These are phyloP conservation scores for Hylodesmum podocarpum DNA, from an alignment of 306 rosid genomes.

Conservation along the genomic window DNA sequence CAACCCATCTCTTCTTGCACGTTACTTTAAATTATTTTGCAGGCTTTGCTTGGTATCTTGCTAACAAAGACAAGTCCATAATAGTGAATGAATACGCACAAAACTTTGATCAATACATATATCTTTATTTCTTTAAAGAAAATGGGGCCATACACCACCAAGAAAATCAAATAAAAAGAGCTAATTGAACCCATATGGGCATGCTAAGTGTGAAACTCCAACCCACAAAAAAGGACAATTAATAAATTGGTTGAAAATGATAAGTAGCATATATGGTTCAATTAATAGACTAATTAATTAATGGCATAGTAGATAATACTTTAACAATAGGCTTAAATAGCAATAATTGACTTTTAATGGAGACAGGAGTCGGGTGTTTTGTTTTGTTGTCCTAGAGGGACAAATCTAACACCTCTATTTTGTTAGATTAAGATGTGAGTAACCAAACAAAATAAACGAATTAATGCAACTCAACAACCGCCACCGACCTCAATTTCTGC, in stretches of 20 bases:
- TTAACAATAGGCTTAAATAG: neutral
- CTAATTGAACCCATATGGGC: conserved; percentile 1
- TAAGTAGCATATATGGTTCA: neutral
- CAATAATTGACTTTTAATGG: conserved; percentile 28
- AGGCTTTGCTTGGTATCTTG: conserved; percentile 32
- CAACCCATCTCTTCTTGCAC: conserved; percentile 27
- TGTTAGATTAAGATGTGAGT: conserved; percentile 26
- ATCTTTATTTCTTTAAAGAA: neutral
- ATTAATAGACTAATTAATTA: neutral
- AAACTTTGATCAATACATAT: neutral
- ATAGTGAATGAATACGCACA: conserved; percentile 4
- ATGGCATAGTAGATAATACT: neutral
- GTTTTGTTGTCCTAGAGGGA: conserved; percentile 32
- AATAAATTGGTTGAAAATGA: conserved; percentile 9
- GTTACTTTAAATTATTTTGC: conserved; percentile 37
- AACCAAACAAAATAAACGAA: conserved; percentile 18
- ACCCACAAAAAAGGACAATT: neutral
- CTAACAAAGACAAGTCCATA: conserved; percentile 32
- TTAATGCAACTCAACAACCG: conserved; percentile 20
- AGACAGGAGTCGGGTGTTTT: conserved; percentile 25
- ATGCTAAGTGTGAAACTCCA: neutral
- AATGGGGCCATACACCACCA: neutral
- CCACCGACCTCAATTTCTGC: conserved; percentile 11
- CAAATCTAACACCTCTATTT: conserved; percentile 23
- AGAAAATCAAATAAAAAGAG: conserved; percentile 12